Percentiles rank a stretch among this genome's conserved stretches.
Conservation (phyloP, 441 rosid genomes). For the Adansonia rubrostipa region DNA sequence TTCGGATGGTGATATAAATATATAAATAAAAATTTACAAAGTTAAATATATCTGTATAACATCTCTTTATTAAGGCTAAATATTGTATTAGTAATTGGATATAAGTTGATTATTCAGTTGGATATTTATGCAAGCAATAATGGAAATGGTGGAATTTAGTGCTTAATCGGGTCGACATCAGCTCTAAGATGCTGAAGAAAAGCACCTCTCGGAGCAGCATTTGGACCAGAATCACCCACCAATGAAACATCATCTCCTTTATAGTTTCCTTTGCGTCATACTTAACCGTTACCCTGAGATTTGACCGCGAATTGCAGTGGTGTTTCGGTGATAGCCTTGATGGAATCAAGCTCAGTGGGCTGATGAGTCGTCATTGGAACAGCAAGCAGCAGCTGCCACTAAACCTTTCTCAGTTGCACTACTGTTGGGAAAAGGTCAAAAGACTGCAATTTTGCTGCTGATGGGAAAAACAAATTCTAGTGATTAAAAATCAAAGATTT, state of each 20-base stretch:
- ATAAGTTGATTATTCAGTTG: too few species aligned
- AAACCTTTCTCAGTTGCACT: too few species aligned
- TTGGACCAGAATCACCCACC: neutral
- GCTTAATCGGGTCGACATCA: neutral
- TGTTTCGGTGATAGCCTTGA: neutral
- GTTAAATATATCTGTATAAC: too few species aligned
- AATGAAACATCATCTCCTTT: neutral
- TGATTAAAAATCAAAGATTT: neutral
- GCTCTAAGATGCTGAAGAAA: neutral
- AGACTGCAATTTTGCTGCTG: neutral
- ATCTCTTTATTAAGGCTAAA: too few species aligned
- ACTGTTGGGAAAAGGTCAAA: too few species aligned
- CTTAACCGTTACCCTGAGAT: neutral
- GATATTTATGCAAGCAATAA: neutral
- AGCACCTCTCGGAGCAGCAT: neutral
- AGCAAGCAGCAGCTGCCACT: neutral
- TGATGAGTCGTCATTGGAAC: neutral
- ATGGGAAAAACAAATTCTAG: neutral
- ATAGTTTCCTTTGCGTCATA: neutral
- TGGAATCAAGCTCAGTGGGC: neutral
- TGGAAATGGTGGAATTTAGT: neutral
- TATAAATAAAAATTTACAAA: too few species aligned
- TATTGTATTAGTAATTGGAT: too few species aligned
- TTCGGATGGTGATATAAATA: too few species aligned
- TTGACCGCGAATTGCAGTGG: neutral